phyloP scores from a whole-genome alignment of 2,329 filamentous ascomycete genomes.

The Xylaria sp. region DNA sequence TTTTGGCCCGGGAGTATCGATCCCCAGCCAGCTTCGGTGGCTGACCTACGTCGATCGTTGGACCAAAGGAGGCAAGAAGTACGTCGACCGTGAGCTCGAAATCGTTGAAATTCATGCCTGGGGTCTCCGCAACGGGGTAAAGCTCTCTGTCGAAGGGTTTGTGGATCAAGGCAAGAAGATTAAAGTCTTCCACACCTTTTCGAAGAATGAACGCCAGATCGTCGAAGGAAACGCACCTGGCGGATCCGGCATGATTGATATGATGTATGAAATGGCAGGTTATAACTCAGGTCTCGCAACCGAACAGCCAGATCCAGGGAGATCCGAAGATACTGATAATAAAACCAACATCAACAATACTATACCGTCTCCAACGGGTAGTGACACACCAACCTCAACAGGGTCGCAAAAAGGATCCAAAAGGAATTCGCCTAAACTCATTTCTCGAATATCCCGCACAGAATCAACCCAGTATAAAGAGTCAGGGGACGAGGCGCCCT shows the following conservation, averaged over 20 bases:
- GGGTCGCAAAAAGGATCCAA: constrained; percentile 13
- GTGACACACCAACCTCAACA: constrained; percentile 21
- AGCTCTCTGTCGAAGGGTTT: constrained; percentile 83
- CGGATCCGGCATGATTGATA: constrained; percentile 54
- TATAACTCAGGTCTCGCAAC: constrained; percentile 40
- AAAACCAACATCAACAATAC: constrained; percentile 17
- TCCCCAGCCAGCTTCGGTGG: constrained; percentile 89
- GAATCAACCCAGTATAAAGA: constrained; percentile 20
- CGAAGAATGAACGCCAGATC: constrained; percentile 71
- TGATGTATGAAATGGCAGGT: constrained; percentile 60
- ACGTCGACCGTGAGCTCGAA: constrained; percentile 82
- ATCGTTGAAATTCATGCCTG: constrained; percentile 88
- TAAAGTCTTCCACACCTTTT: constrained; percentile 81
- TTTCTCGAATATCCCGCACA: constrained; percentile 26
- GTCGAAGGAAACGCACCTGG: constrained; percentile 63
- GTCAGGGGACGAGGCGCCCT: neutral
- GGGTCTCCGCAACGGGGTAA: constrained; percentile 87
- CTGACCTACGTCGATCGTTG: constrained; percentile 88
- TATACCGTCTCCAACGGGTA: constrained; percentile 10
- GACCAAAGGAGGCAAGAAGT: constrained; percentile 75
- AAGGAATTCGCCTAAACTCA: constrained; percentile 30
- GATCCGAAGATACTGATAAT: constrained; percentile 37
- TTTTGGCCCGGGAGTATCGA: constrained; percentile 89
- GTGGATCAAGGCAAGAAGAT: constrained; percentile 89
- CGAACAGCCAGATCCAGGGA: constrained; percentile 45